Evolutionary conservation across 805 yeast genomes (phyloP).

Genomic region (Wickerhamiella shivajii): DNA sequence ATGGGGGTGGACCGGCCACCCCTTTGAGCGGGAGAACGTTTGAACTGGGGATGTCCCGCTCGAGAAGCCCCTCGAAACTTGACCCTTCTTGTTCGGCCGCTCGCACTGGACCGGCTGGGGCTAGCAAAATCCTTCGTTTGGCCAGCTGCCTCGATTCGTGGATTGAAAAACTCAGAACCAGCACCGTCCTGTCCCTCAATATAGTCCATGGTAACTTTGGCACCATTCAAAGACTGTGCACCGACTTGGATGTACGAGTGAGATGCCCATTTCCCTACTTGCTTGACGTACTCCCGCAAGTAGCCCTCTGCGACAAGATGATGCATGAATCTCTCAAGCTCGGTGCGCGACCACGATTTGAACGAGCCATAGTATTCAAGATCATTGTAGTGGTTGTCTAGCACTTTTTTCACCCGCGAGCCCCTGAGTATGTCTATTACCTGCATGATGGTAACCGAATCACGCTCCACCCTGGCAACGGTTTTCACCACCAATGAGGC

Average conservation of each 20-base stretch:
- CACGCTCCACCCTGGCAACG: too few species aligned
- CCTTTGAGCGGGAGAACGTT: too few species aligned
- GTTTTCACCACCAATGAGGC: too few species aligned
- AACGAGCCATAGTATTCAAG: conserved; percentile 61
- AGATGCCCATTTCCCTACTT: not conserved
- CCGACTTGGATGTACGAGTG: not conserved
- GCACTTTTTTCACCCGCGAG: conserved; percentile 44
- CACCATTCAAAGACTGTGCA: not conserved
- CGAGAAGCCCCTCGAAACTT: too few species aligned
- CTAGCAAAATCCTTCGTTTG: too few species aligned
- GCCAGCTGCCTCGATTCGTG: too few species aligned
- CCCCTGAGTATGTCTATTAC: conserved; percentile 79
- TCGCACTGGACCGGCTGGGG: too few species aligned
- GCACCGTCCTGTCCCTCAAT: too few species aligned
- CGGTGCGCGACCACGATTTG: conserved; percentile 43
- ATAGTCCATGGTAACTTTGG: conserved; percentile 2
- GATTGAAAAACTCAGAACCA: too few species aligned
- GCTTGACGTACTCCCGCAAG: conserved; percentile 34
- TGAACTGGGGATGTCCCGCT: too few species aligned
- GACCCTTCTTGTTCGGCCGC: too few species aligned
- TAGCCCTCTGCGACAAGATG: conserved; percentile 52
- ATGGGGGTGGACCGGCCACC: too few species aligned
- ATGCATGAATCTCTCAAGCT: conserved; percentile 71
- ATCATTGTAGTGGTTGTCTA: conserved; percentile 45
- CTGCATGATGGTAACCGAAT: conserved; percentile 62